These are phyloP conservation scores for Malus hybrid DNA, from an alignment of 331 rosid species.

Conservation along the genomic window DNA sequence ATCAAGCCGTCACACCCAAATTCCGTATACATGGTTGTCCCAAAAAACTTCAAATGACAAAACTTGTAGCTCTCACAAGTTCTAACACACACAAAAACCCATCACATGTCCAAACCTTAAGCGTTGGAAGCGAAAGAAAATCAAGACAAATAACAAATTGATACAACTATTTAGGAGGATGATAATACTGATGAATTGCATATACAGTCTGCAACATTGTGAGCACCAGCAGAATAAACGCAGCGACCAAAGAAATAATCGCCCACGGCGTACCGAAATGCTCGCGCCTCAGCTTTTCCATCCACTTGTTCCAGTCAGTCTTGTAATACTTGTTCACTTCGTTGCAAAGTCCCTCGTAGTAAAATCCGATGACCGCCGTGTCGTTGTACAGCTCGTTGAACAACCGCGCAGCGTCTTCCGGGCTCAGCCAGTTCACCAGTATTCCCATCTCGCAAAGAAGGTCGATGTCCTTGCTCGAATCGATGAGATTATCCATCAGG, in stretches of 20 bases:
- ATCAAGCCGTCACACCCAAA: too few species aligned
- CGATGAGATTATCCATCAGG: slow-evolving; percentile 4
- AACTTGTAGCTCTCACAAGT: too few species aligned
- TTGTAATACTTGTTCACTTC: background rate
- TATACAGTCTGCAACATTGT: slow-evolving; percentile 9
- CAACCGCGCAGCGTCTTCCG: background rate
- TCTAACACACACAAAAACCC: too few species aligned
- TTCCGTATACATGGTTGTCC: too few species aligned
- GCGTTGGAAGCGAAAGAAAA: background rate
- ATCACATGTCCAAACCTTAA: background rate
- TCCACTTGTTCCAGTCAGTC: background rate
- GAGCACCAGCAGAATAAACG: background rate
- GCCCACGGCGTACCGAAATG: slow-evolving; percentile 8
- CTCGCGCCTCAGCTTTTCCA: background rate
- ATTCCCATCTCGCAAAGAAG: background rate
- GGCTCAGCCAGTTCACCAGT: slow-evolving; percentile 2
- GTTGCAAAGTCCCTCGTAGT: background rate
- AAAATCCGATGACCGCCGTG: background rate
- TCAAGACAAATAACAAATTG: too few species aligned
- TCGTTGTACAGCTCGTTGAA: slow-evolving; percentile 6
- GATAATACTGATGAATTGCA: background rate
- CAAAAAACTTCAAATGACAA: too few species aligned
- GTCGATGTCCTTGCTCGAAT: background rate
- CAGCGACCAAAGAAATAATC: background rate
- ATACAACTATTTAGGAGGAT: too few species aligned